Evolutionary conservation across 2,329 filamentous ascomycete genomes (phyloP).

Genomic region (Apiospora koreana): DNA sequence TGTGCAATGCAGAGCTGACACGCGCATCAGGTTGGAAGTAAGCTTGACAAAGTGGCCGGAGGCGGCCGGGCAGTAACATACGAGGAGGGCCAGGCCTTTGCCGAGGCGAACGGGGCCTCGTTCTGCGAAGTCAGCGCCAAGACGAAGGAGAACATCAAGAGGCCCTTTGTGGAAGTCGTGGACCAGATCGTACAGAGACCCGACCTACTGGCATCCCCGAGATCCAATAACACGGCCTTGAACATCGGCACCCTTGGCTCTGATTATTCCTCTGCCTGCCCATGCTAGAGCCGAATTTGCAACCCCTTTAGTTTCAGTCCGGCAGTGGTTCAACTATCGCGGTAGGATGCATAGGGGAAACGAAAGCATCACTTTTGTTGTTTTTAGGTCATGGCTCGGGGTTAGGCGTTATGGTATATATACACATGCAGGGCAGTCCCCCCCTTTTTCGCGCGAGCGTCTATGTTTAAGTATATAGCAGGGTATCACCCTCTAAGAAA

Average conservation of each 20-base stretch:
- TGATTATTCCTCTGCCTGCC: conserved; percentile 27
- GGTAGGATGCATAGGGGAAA: conserved; percentile 27
- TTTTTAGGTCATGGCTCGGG: background rate
- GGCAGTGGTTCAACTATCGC: background rate
- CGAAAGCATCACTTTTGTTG: background rate
- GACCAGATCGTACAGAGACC: conserved; percentile 49
- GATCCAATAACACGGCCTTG: conserved; percentile 28
- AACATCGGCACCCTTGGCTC: conserved; percentile 28
- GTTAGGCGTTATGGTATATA: conserved; percentile 6
- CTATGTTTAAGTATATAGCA: conserved; percentile 10
- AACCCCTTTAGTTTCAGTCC: background rate
- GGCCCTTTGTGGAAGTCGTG: conserved; percentile 54
- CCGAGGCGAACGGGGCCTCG: conserved; percentile 43
- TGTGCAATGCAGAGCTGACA: conserved; percentile 13
- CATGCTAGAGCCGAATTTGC: conserved; percentile 20
- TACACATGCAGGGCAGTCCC: conserved; percentile 2
- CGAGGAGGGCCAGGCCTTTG: conserved; percentile 50
- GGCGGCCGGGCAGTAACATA: conserved; percentile 43
- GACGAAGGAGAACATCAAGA: conserved; percentile 51
- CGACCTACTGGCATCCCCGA: conserved; percentile 37
- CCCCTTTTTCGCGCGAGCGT: conserved; percentile 16
- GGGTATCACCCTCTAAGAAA: conserved; percentile 14
- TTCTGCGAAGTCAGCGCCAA: conserved; percentile 58
- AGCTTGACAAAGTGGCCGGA: conserved; percentile 47
- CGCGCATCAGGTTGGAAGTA: conserved; percentile 45